phyloP scores from a whole-genome alignment of 176 grass and related monocot species.

The Oryza brachyantha region DNA sequence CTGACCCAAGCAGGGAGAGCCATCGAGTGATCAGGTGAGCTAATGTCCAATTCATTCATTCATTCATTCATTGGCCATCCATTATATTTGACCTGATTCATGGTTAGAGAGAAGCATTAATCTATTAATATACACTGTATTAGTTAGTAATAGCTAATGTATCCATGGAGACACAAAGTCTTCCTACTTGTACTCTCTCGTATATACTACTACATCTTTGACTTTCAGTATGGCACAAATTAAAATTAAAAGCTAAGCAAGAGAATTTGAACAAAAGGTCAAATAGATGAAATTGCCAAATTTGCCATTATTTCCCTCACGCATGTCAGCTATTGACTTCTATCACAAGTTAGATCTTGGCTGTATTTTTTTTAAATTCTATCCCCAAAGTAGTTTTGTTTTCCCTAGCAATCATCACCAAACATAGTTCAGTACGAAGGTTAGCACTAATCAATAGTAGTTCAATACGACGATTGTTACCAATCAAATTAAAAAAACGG shows the following conservation, averaged over 20 bases:
- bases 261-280: background rate
- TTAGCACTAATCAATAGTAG: constrained; percentile 13
- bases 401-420: background rate
- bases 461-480: constrained; percentile 12
- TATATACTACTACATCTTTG: too few relatives aligned
- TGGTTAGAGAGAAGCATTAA: background rate
- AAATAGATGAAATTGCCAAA: background rate
- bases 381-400: background rate
- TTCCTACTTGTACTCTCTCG: background rate
- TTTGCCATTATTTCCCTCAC: background rate
- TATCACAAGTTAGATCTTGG: background rate
- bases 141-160: background rate
- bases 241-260: background rate
- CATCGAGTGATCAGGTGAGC: background rate
- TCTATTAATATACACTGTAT: background rate
- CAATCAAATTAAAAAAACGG: background rate
- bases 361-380: background rate
- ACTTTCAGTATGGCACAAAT: background rate
- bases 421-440: background rate
- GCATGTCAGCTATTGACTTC: background rate
- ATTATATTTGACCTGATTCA: background rate
- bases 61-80: background rate
- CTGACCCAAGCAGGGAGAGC: background rate
- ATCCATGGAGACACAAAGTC: background rate
- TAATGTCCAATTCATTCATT: background rate